Evolutionary conservation across 1,284 basidiomycete genomes (phyloP), one percentile per base, ranked within the genome.

Genomic region (Fomitiporia mediterranea): DNA sequence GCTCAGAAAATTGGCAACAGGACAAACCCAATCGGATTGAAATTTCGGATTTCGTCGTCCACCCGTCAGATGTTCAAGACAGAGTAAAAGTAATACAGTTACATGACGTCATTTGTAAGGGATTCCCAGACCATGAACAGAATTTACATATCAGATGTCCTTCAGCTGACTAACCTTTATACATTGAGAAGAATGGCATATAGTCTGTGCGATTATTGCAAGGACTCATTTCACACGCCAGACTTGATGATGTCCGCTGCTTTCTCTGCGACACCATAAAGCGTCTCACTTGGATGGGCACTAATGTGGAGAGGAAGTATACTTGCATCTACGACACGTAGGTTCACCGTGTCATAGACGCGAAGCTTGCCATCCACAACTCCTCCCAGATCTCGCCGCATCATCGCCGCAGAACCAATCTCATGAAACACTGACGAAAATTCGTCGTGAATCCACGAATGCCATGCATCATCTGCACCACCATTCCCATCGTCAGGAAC

Each of bases 221-320:
- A n/a, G n/a, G n/a, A n/a, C n/a, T n/a, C n/a, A n/a, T n/a, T n/a
- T n/a, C n/a, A n/a, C n/a, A n/a, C n/a, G n/a, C n/a, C 35, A 37
- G 54, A 56, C 25, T 58, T 58, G 40, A 75, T 75, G 21, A 80
- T 65, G 53, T 76, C 75, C 19, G 75, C 77, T 60, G 74, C 77
- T 61, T 76, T 77, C 66, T 78, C 77, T 4, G 77, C 76, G 30
- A 79, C 68, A 15, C 74, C 75, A 61, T 78, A 79, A 49, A 76
- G 61, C 37, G 74, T 74, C 15, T 49, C 56, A 28, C 55, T 53
- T 13, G 55, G 40, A 40, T 62, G 61, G 13, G 58, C 60, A n/a
- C 57, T 57, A 30, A 64, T 17, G 21, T 60, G 60, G 19, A 62
- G 56, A 8, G 61, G 56, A n/a, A 62, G 54, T 25, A 62, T 49